Evolutionary conservation across 805 yeast species (phyloP).

Genomic region (Kuraishia hungarica): DNA sequence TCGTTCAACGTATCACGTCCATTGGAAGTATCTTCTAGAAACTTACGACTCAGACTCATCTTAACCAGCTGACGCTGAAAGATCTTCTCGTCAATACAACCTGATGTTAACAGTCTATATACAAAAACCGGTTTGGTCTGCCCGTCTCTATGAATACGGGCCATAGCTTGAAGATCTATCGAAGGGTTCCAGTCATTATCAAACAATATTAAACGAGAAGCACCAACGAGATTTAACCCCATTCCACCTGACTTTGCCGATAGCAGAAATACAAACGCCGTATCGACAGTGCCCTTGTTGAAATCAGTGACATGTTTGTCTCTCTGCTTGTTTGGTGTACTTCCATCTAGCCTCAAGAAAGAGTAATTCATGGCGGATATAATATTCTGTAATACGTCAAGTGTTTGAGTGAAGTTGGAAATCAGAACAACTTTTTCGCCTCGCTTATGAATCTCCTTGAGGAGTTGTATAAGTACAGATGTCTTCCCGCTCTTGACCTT

Average conservation of each 20-base stretch:
- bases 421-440: slow-evolving; percentile 77
- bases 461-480: slow-evolving; percentile 43
- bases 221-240: slow-evolving; percentile 87
- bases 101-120: slow-evolving; percentile 79
- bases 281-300: slow-evolving; percentile 35
- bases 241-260: slow-evolving; percentile 93
- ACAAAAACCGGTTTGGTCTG: slow-evolving; percentile 72
- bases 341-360: slow-evolving; percentile 72
- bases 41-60: slow-evolving; percentile 65
- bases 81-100: slow-evolving; percentile 90
- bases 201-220: slow-evolving; percentile 72
- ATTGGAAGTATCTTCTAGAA: slow-evolving; percentile 34
- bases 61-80: slow-evolving; percentile 88
- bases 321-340: slow-evolving; percentile 61
- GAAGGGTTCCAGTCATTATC: slow-evolving; percentile 99
- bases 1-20: slow-evolving; percentile 29
- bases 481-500: slow-evolving; percentile 54
- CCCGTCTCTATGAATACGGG: slow-evolving; percentile 91
- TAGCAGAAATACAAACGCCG: slow-evolving; percentile 57
- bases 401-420: slow-evolving; percentile 81
- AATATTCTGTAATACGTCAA: slow-evolving; percentile 63
- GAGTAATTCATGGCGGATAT: slow-evolving; percentile 39
- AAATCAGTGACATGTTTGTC: slow-evolving; percentile 61
- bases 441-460: slow-evolving; percentile 35
- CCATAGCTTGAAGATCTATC: slow-evolving; percentile 89